These are phyloP conservation scores for Colletotrichum siamense DNA, from an alignment of 2,329 filamentous ascomycete genomes.

Conservation along the genomic window DNA sequence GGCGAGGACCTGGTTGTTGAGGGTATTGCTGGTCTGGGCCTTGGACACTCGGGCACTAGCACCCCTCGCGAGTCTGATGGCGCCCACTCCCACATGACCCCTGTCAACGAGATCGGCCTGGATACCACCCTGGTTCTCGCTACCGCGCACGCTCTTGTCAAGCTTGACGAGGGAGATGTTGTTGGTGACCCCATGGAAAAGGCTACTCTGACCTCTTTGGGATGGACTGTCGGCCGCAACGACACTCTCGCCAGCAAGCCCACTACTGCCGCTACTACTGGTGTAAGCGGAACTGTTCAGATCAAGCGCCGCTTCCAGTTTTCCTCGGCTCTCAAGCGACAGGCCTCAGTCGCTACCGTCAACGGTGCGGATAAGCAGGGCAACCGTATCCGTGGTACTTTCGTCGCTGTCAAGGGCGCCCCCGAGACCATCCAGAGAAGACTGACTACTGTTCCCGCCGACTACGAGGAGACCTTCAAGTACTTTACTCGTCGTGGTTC, in stretches of 20 bases:
- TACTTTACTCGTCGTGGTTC: constrained; percentile 96
- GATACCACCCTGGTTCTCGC: constrained; percentile 93
- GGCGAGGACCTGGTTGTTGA: constrained; percentile 97
- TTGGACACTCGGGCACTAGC: constrained; percentile 71
- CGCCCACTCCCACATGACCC: constrained; percentile 79
- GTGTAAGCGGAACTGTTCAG: constrained; percentile 78
- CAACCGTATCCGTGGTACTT: constrained; percentile 81
- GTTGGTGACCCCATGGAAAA: constrained; percentile 99
- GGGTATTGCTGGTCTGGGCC: constrained; percentile 87
- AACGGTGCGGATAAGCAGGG: constrained; percentile 75
- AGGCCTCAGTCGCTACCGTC: constrained; percentile 91
- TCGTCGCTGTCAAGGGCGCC: constrained; percentile 95
- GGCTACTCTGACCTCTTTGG: constrained; percentile 86
- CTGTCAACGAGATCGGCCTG: constrained; percentile 72
- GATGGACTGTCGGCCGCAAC: constrained; percentile 91
- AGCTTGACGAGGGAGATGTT: constrained; percentile 94
- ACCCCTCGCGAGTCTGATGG: constrained; percentile 76
- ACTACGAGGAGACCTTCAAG: constrained; percentile 98
- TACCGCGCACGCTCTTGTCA: constrained; percentile 93
- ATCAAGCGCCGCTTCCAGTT: constrained; percentile 98
- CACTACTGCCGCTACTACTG: constrained; percentile 46
- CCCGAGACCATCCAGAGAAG: constrained; percentile 97
- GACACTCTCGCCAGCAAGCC: constrained; percentile 79
- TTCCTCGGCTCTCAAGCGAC: constrained; percentile 93
- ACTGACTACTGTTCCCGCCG: constrained; percentile 79